phyloP scores from a whole-genome alignment of 1,284 basidiomycete genomes.

The Pyrrhoderma noxium region DNA sequence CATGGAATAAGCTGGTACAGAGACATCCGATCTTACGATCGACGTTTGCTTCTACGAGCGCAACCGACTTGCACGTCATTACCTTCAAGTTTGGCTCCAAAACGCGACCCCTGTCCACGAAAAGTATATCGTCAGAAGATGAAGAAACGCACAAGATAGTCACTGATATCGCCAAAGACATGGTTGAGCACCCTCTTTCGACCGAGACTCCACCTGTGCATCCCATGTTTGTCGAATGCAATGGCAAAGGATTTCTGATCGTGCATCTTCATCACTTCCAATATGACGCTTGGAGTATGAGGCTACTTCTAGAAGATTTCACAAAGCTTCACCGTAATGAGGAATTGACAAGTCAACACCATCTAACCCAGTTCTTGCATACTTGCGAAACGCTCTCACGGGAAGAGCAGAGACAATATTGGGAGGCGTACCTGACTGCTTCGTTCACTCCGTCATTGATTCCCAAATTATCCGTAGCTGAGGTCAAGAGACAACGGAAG shows the following conservation, averaged over 20 bases:
- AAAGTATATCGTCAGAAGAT: slow-evolving; percentile 18
- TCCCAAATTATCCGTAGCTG: slow-evolving; percentile 20
- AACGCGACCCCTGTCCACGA: slow-evolving; percentile 23
- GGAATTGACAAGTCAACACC: slow-evolving; percentile 15
- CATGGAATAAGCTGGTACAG: slow-evolving; percentile 34
- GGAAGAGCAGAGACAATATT: slow-evolving; percentile 34
- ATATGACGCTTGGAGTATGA: slow-evolving; percentile 45
- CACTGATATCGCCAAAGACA: slow-evolving; percentile 27
- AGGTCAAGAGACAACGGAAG: background rate
- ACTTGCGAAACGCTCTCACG: slow-evolving; percentile 24
- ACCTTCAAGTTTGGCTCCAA: slow-evolving; percentile 26
- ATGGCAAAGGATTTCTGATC: slow-evolving; percentile 29
- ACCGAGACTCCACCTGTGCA: slow-evolving; percentile 29
- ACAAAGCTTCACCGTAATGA: slow-evolving; percentile 28
- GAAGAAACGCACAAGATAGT: slow-evolving; percentile 18
- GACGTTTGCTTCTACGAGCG: slow-evolving; percentile 32
- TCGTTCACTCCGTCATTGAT: slow-evolving; percentile 28
- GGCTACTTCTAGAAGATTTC: slow-evolving; percentile 37
- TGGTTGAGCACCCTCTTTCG: slow-evolving; percentile 32
- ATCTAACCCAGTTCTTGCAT: slow-evolving; percentile 30
- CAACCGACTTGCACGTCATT: slow-evolving; percentile 29
- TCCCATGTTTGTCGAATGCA: slow-evolving; percentile 29
- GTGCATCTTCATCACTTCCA: slow-evolving; percentile 44
- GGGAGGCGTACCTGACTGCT: slow-evolving; percentile 30
- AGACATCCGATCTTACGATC: slow-evolving; percentile 38